Percentiles rank a stretch among this genome's conserved stretches.
Conservation (phyloP, 148 eudicot species). For the Nyssa sinensis region DNA sequence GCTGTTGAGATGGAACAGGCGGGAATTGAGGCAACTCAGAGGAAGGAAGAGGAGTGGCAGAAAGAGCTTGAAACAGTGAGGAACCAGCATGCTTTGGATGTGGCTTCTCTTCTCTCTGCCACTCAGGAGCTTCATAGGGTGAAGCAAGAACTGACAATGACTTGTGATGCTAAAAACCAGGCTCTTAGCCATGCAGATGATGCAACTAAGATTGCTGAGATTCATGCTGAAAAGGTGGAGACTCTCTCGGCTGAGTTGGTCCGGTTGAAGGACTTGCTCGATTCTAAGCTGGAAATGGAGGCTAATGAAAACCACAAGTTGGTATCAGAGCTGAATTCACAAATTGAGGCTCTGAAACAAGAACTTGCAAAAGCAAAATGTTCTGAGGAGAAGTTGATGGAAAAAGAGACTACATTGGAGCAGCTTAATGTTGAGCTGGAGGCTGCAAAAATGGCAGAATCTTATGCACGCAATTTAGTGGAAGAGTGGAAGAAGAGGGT, state of each 20-base stretch:
- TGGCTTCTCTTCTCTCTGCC: constrained; percentile 64
- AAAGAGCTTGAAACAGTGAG: constrained; percentile 66
- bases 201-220: constrained; percentile 78
- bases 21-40: constrained; percentile 71
- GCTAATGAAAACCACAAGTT: constrained; percentile 39
- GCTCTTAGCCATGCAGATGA: constrained; percentile 88
- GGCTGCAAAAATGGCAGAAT: constrained; percentile 80
- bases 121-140: constrained; percentile 68
- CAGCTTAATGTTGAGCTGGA: constrained; percentile 75
- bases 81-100: constrained; percentile 71
- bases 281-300: constrained; percentile 49
- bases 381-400: constrained; percentile 50
- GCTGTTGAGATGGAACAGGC: constrained; percentile 85
- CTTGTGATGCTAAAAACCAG: constrained; percentile 60
- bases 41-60: constrained; percentile 79
- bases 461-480: constrained; percentile 57
- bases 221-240: constrained; percentile 69
- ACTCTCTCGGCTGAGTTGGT: constrained; percentile 63
- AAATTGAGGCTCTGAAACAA: constrained; percentile 45
- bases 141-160: constrained; percentile 63
- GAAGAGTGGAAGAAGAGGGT: constrained; percentile 68
- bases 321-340: constrained; percentile 47
- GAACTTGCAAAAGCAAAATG: constrained; percentile 46
- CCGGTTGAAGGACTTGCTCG: constrained; percentile 61
- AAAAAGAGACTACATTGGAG: constrained; percentile 61